Base-by-base conservation (phyloP, 225 moss, liverwort and hornwort species). In the Polytrichum commune region DNA sequence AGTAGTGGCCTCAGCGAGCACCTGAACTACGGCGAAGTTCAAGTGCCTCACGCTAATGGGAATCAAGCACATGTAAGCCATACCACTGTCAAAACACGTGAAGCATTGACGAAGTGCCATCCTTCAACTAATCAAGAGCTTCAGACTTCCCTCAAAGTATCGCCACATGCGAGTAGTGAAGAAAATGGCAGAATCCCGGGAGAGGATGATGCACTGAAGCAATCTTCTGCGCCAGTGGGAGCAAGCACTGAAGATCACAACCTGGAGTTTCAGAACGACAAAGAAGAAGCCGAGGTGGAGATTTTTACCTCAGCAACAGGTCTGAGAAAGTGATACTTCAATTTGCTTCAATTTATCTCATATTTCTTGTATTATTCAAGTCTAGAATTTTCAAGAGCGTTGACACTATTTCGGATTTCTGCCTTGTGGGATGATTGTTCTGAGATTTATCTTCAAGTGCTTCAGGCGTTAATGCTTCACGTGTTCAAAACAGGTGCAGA, bases 181-280 rank as follows among this genome's bases (percentile, higher is more conserved):
- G 46, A 46, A 46, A 46, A 46, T 46, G 46, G 46, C 16, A 4
- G 46, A 16, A 46, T 46, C 46, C 13, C 13, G 46, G 46, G 71
- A 71, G 71, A 66, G 66, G 82, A 79, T 53, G 85, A 68, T 53
- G 64, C 74, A 19, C 19, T 68, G 9, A 76, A 74, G 70, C 53
- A 55, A 68, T 18, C 24, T 24, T 55, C 78, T 60, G 9, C 67
- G 74, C 62, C 78, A 20, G 56, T 73, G 29, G 27, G 79, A 60
- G 76, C 68, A 64, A 72, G 68, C 67, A 71, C 73, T 38, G 68
- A 33, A 23, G 78, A 74, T 7, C 65, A 28, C 29, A 61, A 65
- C 27, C 33, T 72, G 26, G 72, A 75, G 20, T 66, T 60, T 68
- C 75, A 74, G 62, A 32, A 66, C 24, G 56, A 63, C 32, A 64